Conservation (phyloP, 352 stramenopile species). For the Aphanomyces euteiches region DNA sequence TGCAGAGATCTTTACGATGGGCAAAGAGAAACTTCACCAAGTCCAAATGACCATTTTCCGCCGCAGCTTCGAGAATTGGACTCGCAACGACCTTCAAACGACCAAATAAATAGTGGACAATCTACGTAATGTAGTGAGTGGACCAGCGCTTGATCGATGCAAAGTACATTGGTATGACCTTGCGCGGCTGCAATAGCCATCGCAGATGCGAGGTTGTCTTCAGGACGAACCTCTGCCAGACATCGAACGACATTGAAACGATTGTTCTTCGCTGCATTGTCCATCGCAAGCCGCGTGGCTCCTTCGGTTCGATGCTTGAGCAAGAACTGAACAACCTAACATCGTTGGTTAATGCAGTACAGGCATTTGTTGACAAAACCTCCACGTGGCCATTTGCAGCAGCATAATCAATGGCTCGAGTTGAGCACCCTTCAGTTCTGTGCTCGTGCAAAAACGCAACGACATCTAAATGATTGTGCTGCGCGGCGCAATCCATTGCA, state of each 20-base stretch:
- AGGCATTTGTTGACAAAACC: slow-evolving; percentile 19
- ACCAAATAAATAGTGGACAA: background rate
- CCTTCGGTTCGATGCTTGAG: background rate
- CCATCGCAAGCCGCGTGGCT: background rate
- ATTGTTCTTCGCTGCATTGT: slow-evolving; percentile 11
- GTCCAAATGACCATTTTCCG: slow-evolving; percentile 1
- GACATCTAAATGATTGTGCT: background rate
- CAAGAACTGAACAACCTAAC: background rate
- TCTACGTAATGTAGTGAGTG: background rate
- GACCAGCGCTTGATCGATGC: background rate
- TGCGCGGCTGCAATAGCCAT: background rate
- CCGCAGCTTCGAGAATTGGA: background rate
- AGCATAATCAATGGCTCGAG: slow-evolving; percentile 35
- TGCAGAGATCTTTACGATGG: background rate
- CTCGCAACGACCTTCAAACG: no score
- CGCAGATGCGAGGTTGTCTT: background rate
- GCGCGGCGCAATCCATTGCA: slow-evolving; percentile 12
- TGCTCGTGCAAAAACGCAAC: slow-evolving; percentile 18
- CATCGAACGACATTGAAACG: background rate
- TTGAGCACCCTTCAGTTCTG: slow-evolving; percentile 21
- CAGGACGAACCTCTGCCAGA: background rate
- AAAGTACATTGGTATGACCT: background rate
- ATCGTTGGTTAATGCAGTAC: no score
- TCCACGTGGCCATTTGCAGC: slow-evolving; percentile 34
- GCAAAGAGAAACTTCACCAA: slow-evolving; percentile 11